Evolutionary conservation across 805 yeast species (phyloP).

Genomic region (Teunomyces tritomae): DNA sequence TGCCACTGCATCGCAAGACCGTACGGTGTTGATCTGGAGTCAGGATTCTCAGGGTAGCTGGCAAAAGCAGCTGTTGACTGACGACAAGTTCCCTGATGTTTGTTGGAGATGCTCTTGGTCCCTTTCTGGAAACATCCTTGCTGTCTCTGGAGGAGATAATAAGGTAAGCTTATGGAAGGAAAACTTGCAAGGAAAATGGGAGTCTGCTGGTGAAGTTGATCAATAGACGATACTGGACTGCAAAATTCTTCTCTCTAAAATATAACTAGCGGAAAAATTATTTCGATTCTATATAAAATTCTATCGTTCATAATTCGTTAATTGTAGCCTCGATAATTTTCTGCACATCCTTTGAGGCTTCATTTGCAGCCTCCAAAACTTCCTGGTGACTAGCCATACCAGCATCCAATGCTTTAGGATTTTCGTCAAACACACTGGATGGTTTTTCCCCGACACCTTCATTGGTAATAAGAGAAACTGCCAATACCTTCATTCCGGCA

Average conservation of each 20-base stretch:
- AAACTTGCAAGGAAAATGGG: slow-evolving; percentile 90
- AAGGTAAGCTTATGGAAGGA: slow-evolving; percentile 97
- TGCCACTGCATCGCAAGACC: slow-evolving; percentile 96
- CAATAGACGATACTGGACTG: slow-evolving; percentile 43
- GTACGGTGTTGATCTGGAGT: slow-evolving; percentile 93
- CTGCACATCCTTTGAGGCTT: slow-evolving; percentile 81
- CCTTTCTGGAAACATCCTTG: slow-evolving; percentile 89
- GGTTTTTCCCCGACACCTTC: slow-evolving; percentile 71
- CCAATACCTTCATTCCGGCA: slow-evolving; percentile 76
- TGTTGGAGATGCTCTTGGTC: slow-evolving; percentile 99
- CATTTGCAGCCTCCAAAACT: slow-evolving; percentile 77
- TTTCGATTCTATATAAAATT: slow-evolving; percentile 1
- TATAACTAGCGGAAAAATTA: background rate
- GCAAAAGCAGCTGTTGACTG: slow-evolving; percentile 74
- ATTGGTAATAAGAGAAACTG: slow-evolving; percentile 84
- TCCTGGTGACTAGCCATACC: slow-evolving; percentile 93
- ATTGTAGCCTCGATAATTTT: slow-evolving; percentile 61
- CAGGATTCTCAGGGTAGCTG: slow-evolving; percentile 71
- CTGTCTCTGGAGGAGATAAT: slow-evolving; percentile 95
- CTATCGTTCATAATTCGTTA: slow-evolving; percentile 32
- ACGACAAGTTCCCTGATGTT: slow-evolving; percentile 90
- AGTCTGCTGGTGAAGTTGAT: slow-evolving; percentile 93
- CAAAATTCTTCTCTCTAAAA: background rate
- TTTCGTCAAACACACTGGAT: slow-evolving; percentile 58
- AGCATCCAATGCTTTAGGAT: slow-evolving; percentile 51